Evolutionary conservation across 2,329 filamentous ascomycete species (phyloP).

Genomic region (Conoideocrella luteorostrata): DNA sequence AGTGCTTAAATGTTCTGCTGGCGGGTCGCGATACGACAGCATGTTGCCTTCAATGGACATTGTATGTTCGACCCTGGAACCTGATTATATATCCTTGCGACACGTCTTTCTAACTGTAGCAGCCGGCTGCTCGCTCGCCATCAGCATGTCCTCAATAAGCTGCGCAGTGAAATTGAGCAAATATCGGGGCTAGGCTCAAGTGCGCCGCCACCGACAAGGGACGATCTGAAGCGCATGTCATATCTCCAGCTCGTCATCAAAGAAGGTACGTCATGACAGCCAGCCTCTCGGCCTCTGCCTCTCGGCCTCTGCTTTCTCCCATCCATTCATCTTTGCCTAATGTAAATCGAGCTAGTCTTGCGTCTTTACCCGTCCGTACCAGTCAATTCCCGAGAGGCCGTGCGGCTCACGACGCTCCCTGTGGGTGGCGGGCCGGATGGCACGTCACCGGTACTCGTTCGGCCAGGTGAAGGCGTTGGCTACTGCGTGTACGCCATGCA

Average conservation of each 20-base stretch:
- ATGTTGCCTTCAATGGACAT: constrained; percentile 15
- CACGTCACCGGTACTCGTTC: constrained; percentile 22
- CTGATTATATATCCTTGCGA: background rate
- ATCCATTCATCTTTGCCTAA: background rate
- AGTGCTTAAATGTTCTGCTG: constrained; percentile 13
- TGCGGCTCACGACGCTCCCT: constrained; percentile 26
- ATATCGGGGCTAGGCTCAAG: constrained; percentile 6
- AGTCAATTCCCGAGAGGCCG: constrained; percentile 24
- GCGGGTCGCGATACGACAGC: constrained; percentile 20
- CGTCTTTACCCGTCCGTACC: constrained; percentile 29
- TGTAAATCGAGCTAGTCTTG: constrained; percentile 13
- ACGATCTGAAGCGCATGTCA: constrained; percentile 15
- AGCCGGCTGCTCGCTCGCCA: constrained; percentile 11
- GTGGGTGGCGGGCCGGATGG: constrained; percentile 29
- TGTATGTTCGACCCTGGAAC: constrained; percentile 8
- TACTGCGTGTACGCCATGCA: constrained; percentile 26
- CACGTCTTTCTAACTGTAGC: background rate
- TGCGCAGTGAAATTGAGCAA: constrained; percentile 11
- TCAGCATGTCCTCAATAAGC: constrained; percentile 9
- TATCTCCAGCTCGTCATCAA: constrained; percentile 18
- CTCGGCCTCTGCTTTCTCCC: no score
- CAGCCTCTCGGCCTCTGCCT: no score
- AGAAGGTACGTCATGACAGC: constrained; percentile 13
- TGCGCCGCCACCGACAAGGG: constrained; percentile 2
- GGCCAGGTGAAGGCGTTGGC: constrained; percentile 20